phyloP scores from a whole-genome alignment of 2,329 filamentous ascomycete genomes.

The Paecilomyces fulvus region DNA sequence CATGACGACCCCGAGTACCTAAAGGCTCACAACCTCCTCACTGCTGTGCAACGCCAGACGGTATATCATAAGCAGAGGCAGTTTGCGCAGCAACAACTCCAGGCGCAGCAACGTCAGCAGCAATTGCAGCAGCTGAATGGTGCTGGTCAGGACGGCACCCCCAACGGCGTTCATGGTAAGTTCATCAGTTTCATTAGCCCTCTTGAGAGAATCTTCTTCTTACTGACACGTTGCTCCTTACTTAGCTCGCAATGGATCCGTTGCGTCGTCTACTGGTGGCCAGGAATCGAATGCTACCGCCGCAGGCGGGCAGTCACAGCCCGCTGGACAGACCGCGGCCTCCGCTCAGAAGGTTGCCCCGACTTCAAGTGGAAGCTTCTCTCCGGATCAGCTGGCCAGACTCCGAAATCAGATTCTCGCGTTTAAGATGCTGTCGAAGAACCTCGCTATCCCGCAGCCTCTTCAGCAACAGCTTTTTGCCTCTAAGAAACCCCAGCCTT shows the following conservation, averaged over 20 bases:
- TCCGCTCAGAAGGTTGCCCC: constrained; percentile 21
- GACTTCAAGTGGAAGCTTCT: constrained; percentile 52
- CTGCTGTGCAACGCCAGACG: constrained; percentile 58
- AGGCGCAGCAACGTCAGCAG: constrained; percentile 38
- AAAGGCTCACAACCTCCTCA: constrained; percentile 68
- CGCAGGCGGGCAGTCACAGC: constrained; percentile 12
- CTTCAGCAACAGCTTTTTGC: constrained; percentile 79
- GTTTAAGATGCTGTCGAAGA: constrained; percentile 84
- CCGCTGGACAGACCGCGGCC: constrained; percentile 10
- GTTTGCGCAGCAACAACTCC: constrained; percentile 35
- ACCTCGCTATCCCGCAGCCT: constrained; percentile 66
- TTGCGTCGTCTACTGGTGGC: constrained; percentile 23
- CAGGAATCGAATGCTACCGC: constrained; percentile 15
- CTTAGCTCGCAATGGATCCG: constrained; percentile 27
- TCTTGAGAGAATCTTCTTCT: background rate
- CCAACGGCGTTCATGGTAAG: constrained; percentile 38
- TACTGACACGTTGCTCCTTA: constrained; percentile 5
- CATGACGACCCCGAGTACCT: constrained; percentile 79
- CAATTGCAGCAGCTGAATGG: constrained; percentile 29
- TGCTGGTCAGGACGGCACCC: constrained; percentile 16
- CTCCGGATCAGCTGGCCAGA: constrained; percentile 66
- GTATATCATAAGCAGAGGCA: constrained; percentile 50
- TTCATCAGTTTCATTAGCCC: background rate
- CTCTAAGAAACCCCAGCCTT: constrained; percentile 35
- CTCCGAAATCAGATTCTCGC: constrained; percentile 81